Percentiles rank a stretch among this genome's conserved stretches.
Evolutionary conservation across 2,329 filamentous ascomycete genomes (phyloP).

Genomic region (Fusarium sp.): DNA sequence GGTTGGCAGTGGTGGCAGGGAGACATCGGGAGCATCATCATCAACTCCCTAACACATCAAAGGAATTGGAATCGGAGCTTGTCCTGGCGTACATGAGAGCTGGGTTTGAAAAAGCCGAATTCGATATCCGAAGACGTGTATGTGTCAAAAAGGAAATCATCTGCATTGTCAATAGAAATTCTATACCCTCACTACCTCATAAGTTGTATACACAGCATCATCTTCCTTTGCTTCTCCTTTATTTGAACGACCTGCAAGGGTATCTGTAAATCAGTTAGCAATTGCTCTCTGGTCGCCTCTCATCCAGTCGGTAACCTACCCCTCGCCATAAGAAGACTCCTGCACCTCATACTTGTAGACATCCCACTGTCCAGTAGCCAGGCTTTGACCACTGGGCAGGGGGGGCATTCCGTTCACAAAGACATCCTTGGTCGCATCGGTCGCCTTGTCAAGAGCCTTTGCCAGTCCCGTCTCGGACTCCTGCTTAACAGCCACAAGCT

Average conservation of each 20-base stretch:
- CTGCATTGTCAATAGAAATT: conserved; percentile 46
- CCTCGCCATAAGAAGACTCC: conserved; percentile 74
- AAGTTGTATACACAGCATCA: conserved; percentile 45
- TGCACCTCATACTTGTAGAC: conserved; percentile 74
- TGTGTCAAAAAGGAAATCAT: conserved; percentile 37
- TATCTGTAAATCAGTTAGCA: conserved; percentile 57
- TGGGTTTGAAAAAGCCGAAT: not conserved
- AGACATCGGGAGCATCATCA: conserved; percentile 25
- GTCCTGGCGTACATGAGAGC: conserved; percentile 1
- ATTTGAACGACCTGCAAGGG: conserved; percentile 71
- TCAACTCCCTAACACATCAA: conserved; percentile 2
- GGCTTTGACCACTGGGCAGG: conserved; percentile 76
- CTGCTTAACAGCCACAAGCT: conserved; percentile 77
- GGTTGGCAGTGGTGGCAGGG: conserved; percentile 48
- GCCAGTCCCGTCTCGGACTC: conserved; percentile 79
- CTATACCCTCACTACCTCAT: conserved; percentile 43
- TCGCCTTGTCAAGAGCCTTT: conserved; percentile 70
- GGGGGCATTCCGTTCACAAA: conserved; percentile 85
- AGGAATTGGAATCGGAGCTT: conserved; percentile 8
- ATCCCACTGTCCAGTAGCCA: conserved; percentile 63
- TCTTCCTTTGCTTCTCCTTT: conserved; percentile 38
- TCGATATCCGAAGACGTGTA: not conserved
- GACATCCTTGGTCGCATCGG: conserved; percentile 69
- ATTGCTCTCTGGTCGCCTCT: not conserved
- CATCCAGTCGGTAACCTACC: conserved; percentile 62